A percentile compares a stretch with the other conserved stretches of the same genome.
Conservation (phyloP, 2,329 filamentous ascomycete genomes). For the Diaporthe vaccinii region DNA sequence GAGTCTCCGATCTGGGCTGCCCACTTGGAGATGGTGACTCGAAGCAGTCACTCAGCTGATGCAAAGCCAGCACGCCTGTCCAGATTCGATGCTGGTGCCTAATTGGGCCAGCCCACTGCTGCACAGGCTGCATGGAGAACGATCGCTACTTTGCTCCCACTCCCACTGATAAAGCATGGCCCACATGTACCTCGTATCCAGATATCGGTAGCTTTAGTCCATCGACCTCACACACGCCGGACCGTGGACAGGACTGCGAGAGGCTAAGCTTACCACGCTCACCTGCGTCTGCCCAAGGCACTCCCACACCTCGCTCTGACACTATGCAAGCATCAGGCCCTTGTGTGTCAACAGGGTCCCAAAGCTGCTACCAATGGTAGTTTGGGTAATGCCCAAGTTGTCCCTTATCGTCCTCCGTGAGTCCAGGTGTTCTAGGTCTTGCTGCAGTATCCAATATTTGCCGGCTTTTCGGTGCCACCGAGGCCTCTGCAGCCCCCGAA, state of each 20-base stretch:
- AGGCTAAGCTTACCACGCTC: constrained; percentile 27
- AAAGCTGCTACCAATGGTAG: constrained; percentile 23
- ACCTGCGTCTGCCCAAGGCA: constrained; percentile 16
- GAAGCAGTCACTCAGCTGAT: constrained; percentile 22
- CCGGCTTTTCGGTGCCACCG: constrained; percentile 23
- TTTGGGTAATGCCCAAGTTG: background rate
- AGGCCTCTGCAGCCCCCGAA: background rate
- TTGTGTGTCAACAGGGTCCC: background rate
- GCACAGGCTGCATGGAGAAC: constrained; percentile 14
- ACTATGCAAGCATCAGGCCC: constrained; percentile 26
- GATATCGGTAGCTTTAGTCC: constrained; percentile 20
- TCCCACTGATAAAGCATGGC: constrained; percentile 25
- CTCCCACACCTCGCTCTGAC: constrained; percentile 21
- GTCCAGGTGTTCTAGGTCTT: constrained; percentile 25
- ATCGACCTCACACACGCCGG: background rate
- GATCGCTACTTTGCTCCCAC: constrained; percentile 7
- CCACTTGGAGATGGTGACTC: constrained; percentile 1
- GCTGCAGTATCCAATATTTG: constrained; percentile 21
- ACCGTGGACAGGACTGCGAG: background rate
- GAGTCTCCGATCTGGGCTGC: background rate
- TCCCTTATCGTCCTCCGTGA: constrained; percentile 2
- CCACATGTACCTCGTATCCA: constrained; percentile 32
- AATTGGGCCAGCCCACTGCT: constrained; percentile 8
- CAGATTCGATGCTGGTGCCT: constrained; percentile 30
- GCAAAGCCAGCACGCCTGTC: constrained; percentile 8